Base-by-base conservation (phyloP, 805 yeast species). In the Schizosaccharomyces octosporus region DNA sequence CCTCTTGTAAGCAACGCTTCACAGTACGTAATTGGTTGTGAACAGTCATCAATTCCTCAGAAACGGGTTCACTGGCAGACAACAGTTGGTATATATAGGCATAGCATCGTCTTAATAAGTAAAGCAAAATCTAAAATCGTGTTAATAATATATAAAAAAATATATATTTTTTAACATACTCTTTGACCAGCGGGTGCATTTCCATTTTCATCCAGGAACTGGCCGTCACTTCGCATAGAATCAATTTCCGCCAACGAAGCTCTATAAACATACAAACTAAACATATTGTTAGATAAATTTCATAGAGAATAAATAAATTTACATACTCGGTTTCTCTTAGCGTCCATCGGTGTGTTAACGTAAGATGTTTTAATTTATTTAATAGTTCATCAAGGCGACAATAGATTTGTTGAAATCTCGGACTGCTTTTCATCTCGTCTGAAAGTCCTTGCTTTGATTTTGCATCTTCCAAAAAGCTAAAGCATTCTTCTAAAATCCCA, bases 261-360 rank as follows among this genome's bases (percentile, higher is more conserved):
- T 72, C 88, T 95, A 70, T 85, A 89, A 59, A 78, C 77, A 73
- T 85, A 93, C 64, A 93, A 76, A 72, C 57, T 51, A 24, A 24
- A 51, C 4, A 51, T 19, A 21, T 17, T 24, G 21, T 51, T 19
- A 29, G 15, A 21, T 7, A 51, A 5, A 1, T 17, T 24, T 51
- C 31, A 2, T 24, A 5, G 4, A 29, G 1, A 6, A 21, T 6
- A 6, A 24, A 3, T 5, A 51, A 21, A 4, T 51, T 24, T 17
- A 51, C 57, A 11, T 51, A 51, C 57, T 93, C 99, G 0, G 98
- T 93, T 68, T 89, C 95, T 68, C 99, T 81, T 73, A 93, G 75
- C 1, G 97, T 90, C 99, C 99, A 93, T 70, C 98, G 80, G 72
- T 96, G 82, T 2, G 98, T 93, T 57, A 93, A 81, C 66, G 90